Percentiles rank a stretch among this genome's conserved stretches.
Evolutionary conservation across 2,329 filamentous ascomycete genomes (phyloP).

Genomic region (Botrytis paeoniae): DNA sequence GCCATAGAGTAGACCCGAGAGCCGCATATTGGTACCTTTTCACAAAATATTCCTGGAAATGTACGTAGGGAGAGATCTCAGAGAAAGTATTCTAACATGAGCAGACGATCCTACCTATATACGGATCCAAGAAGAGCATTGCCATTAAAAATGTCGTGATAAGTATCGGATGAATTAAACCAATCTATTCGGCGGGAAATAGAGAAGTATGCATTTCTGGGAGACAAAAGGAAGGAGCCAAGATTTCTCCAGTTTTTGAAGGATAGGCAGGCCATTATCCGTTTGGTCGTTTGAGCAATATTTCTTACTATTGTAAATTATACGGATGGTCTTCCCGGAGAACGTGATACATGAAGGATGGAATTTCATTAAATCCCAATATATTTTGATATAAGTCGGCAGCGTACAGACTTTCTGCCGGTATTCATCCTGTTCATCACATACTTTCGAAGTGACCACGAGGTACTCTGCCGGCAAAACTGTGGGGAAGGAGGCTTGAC

Average conservation of each 20-base stretch:
- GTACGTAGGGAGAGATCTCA: neutral
- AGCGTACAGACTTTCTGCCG: constrained; percentile 13
- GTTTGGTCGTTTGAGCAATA: constrained; percentile 21
- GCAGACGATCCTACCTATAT: neutral
- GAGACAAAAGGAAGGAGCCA: neutral
- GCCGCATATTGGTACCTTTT: constrained; percentile 31
- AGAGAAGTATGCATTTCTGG: neutral
- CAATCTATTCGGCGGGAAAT: neutral
- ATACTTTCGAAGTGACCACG: constrained; percentile 12
- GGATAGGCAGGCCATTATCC: constrained; percentile 22
- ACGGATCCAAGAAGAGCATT: neutral
- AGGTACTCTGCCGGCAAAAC: constrained; percentile 12
- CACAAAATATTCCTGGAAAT: neutral
- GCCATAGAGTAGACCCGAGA: constrained; percentile 27
- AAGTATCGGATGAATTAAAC: neutral
- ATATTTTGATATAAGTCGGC: constrained; percentile 24
- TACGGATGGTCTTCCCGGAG: constrained; percentile 23
- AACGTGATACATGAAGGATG: constrained; percentile 22
- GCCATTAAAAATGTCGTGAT: neutral
- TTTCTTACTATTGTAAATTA: neutral
- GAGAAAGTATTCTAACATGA: neutral
- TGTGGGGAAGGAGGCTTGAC: constrained; percentile 14
- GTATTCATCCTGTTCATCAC: constrained; percentile 13
- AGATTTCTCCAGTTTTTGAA: neutral
- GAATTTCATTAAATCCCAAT: constrained; percentile 24